Evolutionary conservation across 1,139 yeast genomes (phyloP).

Genomic region (Hyphopichia burtonii): DNA sequence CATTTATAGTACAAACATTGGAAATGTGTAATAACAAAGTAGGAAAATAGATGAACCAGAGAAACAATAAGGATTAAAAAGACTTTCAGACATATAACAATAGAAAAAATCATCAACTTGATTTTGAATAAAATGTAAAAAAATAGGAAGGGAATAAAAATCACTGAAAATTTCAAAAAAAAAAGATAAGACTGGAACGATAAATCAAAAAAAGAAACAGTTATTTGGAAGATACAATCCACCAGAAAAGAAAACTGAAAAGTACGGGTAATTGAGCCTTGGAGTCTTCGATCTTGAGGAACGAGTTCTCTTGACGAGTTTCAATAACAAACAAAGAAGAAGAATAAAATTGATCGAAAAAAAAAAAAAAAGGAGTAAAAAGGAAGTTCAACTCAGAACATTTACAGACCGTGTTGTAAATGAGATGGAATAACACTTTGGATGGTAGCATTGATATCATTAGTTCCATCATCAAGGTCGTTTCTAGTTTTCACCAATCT

Average conservation of each 20-base stretch:
- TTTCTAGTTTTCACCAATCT: slow-evolving; percentile 13
- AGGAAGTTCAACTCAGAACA: neutral
- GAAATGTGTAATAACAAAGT: neutral
- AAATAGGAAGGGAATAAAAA: neutral
- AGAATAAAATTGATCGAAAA: neutral
- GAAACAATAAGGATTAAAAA: neutral
- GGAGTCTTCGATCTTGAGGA: too few species aligned
- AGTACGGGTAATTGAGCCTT: too few species aligned
- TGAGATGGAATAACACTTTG: slow-evolving; percentile 5
- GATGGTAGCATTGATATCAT: slow-evolving; percentile 4
- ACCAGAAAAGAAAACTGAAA: neutral
- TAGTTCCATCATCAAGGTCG: slow-evolving; percentile 1
- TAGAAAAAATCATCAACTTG: too few species aligned
- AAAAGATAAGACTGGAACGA: too few species aligned
- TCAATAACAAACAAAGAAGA: neutral
- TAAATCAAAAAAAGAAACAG: too few species aligned
- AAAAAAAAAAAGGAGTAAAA: neutral
- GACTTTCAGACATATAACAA: neutral
- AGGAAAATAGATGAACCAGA: neutral
- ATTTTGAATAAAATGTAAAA: neutral
- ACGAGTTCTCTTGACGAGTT: too few species aligned
- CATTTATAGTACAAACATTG: slow-evolving; percentile 1
- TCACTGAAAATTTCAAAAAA: too few species aligned
- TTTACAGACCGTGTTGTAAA: slow-evolving; percentile 1
- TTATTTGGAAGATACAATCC: too few species aligned